Percentiles rank a stretch among this genome's conserved stretches.
Conservation (phyloP, 2,329 filamentous ascomycete species). For the Teratosphaeria gauchensis region DNA sequence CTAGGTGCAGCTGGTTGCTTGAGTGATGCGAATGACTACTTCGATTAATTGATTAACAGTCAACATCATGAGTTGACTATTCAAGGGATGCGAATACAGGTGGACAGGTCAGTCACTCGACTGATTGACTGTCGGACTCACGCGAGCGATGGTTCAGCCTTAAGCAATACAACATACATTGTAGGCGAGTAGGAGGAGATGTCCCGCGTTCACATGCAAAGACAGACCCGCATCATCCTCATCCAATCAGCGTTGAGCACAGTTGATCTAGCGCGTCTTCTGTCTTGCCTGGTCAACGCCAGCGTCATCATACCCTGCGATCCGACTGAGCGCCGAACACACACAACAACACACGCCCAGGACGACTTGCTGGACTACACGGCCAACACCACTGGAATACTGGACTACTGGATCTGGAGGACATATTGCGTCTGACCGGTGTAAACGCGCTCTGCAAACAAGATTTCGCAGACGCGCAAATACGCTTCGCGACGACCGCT, state of each 20-base stretch:
- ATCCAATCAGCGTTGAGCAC: neutral
- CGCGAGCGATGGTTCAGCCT: neutral
- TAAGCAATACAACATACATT: neutral
- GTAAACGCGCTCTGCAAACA: neutral
- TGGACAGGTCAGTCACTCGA: too few relatives aligned
- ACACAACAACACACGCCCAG: neutral
- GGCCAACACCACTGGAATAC: neutral
- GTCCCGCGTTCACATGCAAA: neutral
- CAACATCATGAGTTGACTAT: too few relatives aligned
- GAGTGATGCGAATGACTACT: too few relatives aligned
- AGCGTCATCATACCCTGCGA: neutral
- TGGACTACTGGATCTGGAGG: neutral
- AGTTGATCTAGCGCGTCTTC: neutral
- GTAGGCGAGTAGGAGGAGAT: neutral
- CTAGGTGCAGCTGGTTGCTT: too few relatives aligned
- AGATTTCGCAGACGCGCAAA: neutral
- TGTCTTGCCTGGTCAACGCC: neutral
- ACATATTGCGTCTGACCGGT: too few relatives aligned
- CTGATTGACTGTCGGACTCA: neutral
- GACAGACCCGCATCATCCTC: neutral
- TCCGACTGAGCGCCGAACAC: neutral
- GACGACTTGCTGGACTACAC: neutral
- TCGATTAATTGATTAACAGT: too few relatives aligned
- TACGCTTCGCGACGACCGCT: neutral
- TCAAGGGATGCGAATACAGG: too few relatives aligned